These are phyloP conservation scores for Rhizophagus sp. DNA, from an alignment of 192 early-diverging fungal genomes.

Conservation along the genomic window DNA sequence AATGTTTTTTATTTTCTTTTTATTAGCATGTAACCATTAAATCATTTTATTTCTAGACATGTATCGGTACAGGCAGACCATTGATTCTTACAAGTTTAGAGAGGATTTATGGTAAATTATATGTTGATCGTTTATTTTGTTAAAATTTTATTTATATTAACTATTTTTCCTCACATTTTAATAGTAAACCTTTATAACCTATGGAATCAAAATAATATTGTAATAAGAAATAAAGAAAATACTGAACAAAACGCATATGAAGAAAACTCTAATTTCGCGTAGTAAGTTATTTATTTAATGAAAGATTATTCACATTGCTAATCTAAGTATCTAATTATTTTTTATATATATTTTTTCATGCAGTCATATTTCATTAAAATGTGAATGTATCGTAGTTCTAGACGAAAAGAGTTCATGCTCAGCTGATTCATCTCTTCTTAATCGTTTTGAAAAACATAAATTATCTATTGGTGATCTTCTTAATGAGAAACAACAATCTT, in stretches of 20 bases:
- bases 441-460: slow-evolving; percentile 21
- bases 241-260: neutral
- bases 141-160: no score
- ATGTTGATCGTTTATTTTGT: no score
- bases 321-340: no score
- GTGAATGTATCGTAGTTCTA: slow-evolving; percentile 18
- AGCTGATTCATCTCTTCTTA: slow-evolving; percentile 23
- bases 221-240: no score
- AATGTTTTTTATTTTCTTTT: neutral
- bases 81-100: slow-evolving; percentile 28
- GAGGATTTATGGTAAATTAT: slow-evolving; percentile 15
- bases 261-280: slow-evolving; percentile 22
- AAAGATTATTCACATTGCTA: no score
- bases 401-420: slow-evolving; percentile 6
- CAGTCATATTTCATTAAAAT: slow-evolving; percentile 2
- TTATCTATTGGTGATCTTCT: slow-evolving; percentile 14
- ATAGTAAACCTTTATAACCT: slow-evolving; percentile 25
- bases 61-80: slow-evolving; percentile 22
- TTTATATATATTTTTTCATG: no score
- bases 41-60: neutral
- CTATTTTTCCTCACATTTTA: no score
- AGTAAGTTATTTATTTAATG: neutral
- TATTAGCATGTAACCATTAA: neutral
- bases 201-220: slow-evolving; percentile 31
- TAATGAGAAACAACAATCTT: neutral